A percentile compares a stretch with the other conserved stretches of the same genome.
Conservation (phyloP, 2,329 filamentous ascomycete genomes). For the Mariannaea elegans region DNA sequence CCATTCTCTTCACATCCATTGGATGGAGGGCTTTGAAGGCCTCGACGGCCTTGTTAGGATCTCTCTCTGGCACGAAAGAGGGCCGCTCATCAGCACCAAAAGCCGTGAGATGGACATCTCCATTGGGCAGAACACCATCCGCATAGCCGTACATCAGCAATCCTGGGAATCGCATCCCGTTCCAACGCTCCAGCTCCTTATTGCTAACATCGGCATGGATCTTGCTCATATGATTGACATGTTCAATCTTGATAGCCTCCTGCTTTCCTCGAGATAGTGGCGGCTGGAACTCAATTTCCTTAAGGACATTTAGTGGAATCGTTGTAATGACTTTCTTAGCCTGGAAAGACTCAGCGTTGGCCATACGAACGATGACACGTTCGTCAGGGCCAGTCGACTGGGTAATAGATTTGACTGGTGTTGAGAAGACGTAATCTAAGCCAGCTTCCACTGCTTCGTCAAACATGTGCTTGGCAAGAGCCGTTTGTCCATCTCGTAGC, state of each 20-base stretch:
- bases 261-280: conserved; percentile 2
- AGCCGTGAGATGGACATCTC: conserved; percentile 17
- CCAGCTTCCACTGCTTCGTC: conserved; percentile 35
- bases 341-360: conserved; percentile 17
- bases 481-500: conserved; percentile 42
- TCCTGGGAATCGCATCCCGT: conserved; percentile 25
- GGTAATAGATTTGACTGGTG: conserved; percentile 25
- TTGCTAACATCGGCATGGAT: conserved; percentile 29
- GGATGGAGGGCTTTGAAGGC: conserved; percentile 23
- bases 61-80: conserved; percentile 17
- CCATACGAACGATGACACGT: not conserved
- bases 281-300: conserved; percentile 11
- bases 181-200: conserved; percentile 27
- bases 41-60: conserved; percentile 18
- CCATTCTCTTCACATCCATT: conserved; percentile 24
- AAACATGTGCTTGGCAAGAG: conserved; percentile 39
- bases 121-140: conserved; percentile 20
- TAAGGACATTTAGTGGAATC: conserved; percentile 22
- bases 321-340: conserved; percentile 36
- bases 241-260: conserved; percentile 18
- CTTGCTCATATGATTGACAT: conserved; percentile 34
- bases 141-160: conserved; percentile 27
- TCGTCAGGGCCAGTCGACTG: conserved; percentile 6
- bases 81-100: conserved; percentile 23
- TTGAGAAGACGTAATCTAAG: conserved; percentile 41